Base-by-base conservation (phyloP, 176 grass and related monocot species). In the Dactylis glomerata region DNA sequence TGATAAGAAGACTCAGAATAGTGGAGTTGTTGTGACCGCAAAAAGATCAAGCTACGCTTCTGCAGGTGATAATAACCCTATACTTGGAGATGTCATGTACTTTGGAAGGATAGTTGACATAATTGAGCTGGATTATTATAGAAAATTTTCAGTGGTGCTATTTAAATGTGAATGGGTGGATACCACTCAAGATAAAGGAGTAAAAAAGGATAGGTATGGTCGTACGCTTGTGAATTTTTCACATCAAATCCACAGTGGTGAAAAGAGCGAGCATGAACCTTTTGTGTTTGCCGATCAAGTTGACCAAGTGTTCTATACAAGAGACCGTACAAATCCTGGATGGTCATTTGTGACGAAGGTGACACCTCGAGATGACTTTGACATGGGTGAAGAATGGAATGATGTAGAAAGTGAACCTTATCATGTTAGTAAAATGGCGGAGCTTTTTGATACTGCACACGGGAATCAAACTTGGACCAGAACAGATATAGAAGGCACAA, bases 131-230 rank as follows among this genome's bases (percentile, higher is more conserved):
- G 69, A 52, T 56, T 80, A 58, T 27, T 73, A 31, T 17, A 13
- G 76, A 80, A 12, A 13, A 1, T 56, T 80, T 59, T 70, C 8
- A 10, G 47, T 86, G 36, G 44, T 86, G 7, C 80, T 81, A 14
- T 80, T 81, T 24, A 80, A 86, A 46, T 86, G 64, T 73, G 84
- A 86, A 79, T 86, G 32, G 76, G 28, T 81, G 27, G 69, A 82
- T 82, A 69, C 66, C 14, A 14, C 12, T 65, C 2, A 19, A 26
- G 47, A 41, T n/a, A 50, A 27, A 23, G 57, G 73, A 34, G 62
- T 77, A 4, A 82, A 75, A 37, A 70, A 14, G 42, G 56, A 87
- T 44, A 79, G 68, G 27, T 82, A 40, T 65, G 55, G 51, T 22
- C 64, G 73, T 40, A 82, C 69, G 4, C 63, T 87, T 16, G 68